These are phyloP conservation scores for Metschnikowia picachoensis DNA, from an alignment of 805 yeast genomes.

Conservation along the genomic window DNA sequence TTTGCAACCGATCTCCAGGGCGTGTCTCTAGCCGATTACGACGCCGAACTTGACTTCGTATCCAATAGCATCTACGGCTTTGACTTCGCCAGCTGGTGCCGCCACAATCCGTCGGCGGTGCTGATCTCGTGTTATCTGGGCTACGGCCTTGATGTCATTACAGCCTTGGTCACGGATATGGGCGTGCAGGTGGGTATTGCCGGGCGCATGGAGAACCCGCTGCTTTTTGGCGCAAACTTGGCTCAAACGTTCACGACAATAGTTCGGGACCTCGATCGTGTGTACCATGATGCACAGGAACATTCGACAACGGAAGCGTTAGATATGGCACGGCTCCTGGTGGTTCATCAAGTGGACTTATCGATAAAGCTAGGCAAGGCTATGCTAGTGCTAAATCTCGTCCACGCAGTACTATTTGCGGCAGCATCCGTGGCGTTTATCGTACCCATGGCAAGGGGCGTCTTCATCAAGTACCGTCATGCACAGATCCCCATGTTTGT, in stretches of 20 bases:
- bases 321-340: slow-evolving; percentile 11
- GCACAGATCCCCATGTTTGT: slow-evolving; percentile 2
- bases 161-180: slow-evolving; percentile 47
- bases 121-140: slow-evolving; percentile 28
- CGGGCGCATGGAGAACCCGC: slow-evolving; percentile 37
- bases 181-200: slow-evolving; percentile 43
- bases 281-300: slow-evolving; percentile 8
- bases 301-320: slow-evolving; percentile 4
- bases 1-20: slow-evolving; percentile 40
- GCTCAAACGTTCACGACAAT: slow-evolving; percentile 9
- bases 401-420: slow-evolving; percentile 3
- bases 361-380: slow-evolving; percentile 9
- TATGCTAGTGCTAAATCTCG: slow-evolving; percentile 8
- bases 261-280: slow-evolving; percentile 10
- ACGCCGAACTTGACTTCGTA: slow-evolving; percentile 11
- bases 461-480: not conserved
- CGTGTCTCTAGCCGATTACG: slow-evolving; percentile 9
- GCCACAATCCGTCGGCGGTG: slow-evolving; percentile 24
- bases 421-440: not conserved
- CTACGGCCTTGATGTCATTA: slow-evolving; percentile 45
- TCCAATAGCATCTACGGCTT: slow-evolving; percentile 39
- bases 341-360: slow-evolving; percentile 11
- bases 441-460: slow-evolving; percentile 1
- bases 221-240: slow-evolving; percentile 13
- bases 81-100: slow-evolving; percentile 49